Conservation (phyloP, 495 filamentous ascomycete species). For the Delitschia confertaspora region DNA sequence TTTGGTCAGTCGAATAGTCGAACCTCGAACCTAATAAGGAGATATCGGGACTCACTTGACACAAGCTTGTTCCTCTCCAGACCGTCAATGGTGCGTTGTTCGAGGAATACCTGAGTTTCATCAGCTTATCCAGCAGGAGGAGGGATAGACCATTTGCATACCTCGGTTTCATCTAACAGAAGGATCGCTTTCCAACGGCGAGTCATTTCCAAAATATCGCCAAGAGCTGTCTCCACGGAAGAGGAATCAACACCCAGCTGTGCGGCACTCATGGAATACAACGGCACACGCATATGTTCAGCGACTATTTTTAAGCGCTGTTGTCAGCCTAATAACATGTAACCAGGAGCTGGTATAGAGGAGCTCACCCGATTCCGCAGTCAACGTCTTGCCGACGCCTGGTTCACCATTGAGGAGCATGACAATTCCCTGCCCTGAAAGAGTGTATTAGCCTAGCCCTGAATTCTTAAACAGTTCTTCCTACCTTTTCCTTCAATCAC, state of each 20-base stretch:
- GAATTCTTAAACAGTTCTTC: neutral
- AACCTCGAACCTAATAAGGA: too few species aligned
- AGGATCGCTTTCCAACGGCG: slow-evolving; percentile 39
- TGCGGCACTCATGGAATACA: slow-evolving; percentile 33
- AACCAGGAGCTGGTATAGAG: neutral
- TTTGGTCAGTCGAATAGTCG: neutral
- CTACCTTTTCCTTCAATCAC: slow-evolving; percentile 45
- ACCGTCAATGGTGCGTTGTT: slow-evolving; percentile 34
- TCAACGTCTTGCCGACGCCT: slow-evolving; percentile 36
- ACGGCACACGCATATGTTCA: slow-evolving; percentile 32
- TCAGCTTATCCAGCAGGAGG: too few species aligned
- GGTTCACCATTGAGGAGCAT: slow-evolving; percentile 33
- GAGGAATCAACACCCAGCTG: slow-evolving; percentile 31
- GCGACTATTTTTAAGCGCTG: slow-evolving; percentile 24
- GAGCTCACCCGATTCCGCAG: slow-evolving; percentile 29
- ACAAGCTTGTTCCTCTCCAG: slow-evolving; percentile 36
- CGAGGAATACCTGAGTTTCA: slow-evolving; percentile 50
- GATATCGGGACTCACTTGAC: slow-evolving; percentile 16
- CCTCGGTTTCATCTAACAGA: slow-evolving; percentile 56
- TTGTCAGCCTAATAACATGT: slow-evolving; percentile 7
- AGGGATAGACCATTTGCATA: too few species aligned
- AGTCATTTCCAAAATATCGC: slow-evolving; percentile 33
- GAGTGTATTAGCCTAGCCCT: neutral
- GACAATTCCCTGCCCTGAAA: slow-evolving; percentile 31
- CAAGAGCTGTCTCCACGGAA: slow-evolving; percentile 28